Percentiles rank a stretch among this genome's conserved stretches.
Conservation (phyloP, 1,284 basidiomycete species). For the Xerocomus nothofagi region DNA sequence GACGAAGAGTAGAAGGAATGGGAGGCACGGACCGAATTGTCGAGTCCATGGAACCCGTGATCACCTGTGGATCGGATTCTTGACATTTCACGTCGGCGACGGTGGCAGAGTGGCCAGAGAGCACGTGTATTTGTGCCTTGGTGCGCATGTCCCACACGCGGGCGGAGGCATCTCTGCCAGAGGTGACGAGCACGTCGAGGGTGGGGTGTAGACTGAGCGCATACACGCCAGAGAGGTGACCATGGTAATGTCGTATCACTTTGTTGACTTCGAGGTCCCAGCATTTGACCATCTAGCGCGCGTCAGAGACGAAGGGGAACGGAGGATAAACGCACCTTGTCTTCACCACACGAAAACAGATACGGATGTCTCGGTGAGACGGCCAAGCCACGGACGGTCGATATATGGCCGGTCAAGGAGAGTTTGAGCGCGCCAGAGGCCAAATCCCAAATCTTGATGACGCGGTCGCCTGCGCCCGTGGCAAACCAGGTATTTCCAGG, state of each 20-base stretch:
- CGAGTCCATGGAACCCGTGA: slow-evolving; percentile 98
- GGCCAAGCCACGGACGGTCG: slow-evolving; percentile 92
- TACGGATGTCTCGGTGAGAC: slow-evolving; percentile 94
- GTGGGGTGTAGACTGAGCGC: slow-evolving; percentile 90
- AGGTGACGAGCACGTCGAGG: slow-evolving; percentile 92
- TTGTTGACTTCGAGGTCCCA: slow-evolving; percentile 99
- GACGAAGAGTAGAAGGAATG: background rate
- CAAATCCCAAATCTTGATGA: slow-evolving; percentile 99
- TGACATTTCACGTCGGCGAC: slow-evolving; percentile 94
- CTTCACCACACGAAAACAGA: slow-evolving; percentile 95
- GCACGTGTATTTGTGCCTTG: slow-evolving; percentile 91
- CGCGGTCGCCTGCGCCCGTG: slow-evolving; percentile 95
- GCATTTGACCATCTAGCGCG: slow-evolving; percentile 92
- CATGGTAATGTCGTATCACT: slow-evolving; percentile 97
- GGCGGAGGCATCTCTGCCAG: slow-evolving; percentile 92
- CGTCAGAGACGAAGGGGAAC: background rate
- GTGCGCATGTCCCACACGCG: slow-evolving; percentile 99
- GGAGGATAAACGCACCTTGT: slow-evolving; percentile 66
- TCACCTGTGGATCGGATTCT: slow-evolving; percentile 95
- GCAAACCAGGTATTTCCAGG: slow-evolving; percentile 99
- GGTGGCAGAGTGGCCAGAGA: slow-evolving; percentile 92
- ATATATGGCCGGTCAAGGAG: slow-evolving; percentile 96
- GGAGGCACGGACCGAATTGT: slow-evolving; percentile 73
- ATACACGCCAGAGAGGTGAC: slow-evolving; percentile 96
- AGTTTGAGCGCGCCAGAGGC: slow-evolving; percentile 95